phyloP scores from a whole-genome alignment of 768 basidiomycete species.

The Amylocystis lapponica region DNA sequence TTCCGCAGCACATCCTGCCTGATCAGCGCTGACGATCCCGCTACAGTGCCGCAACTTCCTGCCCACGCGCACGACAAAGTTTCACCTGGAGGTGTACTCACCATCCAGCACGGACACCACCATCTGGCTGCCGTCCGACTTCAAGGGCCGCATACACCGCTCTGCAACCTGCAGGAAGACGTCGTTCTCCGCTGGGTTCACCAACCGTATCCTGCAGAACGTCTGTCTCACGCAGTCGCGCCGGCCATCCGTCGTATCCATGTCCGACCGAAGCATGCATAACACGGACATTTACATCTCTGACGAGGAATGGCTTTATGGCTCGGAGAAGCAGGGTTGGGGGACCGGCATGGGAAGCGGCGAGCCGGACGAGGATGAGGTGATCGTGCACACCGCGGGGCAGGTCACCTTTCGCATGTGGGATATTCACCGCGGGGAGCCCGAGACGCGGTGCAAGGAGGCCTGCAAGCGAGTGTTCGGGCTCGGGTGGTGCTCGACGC shows the following conservation, averaged over 20 bases:
- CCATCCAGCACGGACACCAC: slow-evolving; percentile 57
- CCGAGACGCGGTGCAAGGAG: slow-evolving; percentile 61
- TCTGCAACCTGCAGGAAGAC: slow-evolving; percentile 34
- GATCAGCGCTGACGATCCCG: too few species aligned
- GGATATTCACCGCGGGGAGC: slow-evolving; percentile 61
- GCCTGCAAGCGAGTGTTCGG: slow-evolving; percentile 56
- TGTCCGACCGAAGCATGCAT: slow-evolving; percentile 9
- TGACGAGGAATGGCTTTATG: slow-evolving; percentile 7
- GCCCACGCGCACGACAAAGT: slow-evolving; percentile 24
- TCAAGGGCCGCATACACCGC: slow-evolving; percentile 58
- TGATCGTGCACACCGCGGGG: slow-evolving; percentile 57
- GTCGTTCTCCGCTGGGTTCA: slow-evolving; percentile 64
- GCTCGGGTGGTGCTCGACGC: slow-evolving; percentile 39
- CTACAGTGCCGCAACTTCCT: slow-evolving; percentile 23
- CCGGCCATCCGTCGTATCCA: slow-evolving; percentile 22
- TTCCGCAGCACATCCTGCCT: slow-evolving; percentile 32
- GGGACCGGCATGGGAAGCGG: slow-evolving; percentile 6
- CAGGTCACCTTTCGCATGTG: slow-evolving; percentile 71
- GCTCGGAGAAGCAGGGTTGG: slow-evolving; percentile 15
- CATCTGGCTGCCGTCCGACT: slow-evolving; percentile 76
- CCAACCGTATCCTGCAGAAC: slow-evolving; percentile 50
- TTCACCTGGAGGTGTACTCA: slow-evolving; percentile 58
- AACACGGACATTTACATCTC: slow-evolving; percentile 19
- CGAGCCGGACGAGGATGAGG: slow-evolving; percentile 47
- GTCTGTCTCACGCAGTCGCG: slow-evolving; percentile 25